Evolutionary conservation across 75 land plant species (phyloP).

Genomic region (Cupressus sempervirens): DNA sequence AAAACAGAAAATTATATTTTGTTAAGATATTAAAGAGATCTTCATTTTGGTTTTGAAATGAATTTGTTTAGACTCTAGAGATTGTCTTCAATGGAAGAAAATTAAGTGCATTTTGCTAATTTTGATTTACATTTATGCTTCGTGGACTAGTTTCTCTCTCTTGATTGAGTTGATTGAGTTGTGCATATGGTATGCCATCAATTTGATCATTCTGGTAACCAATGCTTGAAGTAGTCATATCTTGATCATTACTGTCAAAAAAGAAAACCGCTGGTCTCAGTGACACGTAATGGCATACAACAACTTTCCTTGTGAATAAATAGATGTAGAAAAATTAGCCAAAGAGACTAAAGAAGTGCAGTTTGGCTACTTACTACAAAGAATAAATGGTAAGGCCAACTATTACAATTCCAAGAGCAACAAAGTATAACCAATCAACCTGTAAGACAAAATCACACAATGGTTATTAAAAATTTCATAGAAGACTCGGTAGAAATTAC

Average conservation of each 20-base stretch:
- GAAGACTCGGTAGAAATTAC: neutral
- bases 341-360: neutral
- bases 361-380: constrained; percentile 19
- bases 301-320: neutral
- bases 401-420: constrained; percentile 56
- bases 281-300: neutral
- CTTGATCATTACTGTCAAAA: neutral
- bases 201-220: neutral
- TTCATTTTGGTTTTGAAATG: neutral
- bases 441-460: constrained; percentile 16
- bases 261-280: neutral
- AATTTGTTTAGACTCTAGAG: neutral
- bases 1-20: no score
- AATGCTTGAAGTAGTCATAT: neutral
- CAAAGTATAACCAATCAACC: constrained; percentile 75
- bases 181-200: constrained; percentile 5
- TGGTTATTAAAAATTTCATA: neutral
- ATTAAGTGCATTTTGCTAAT: neutral
- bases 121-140: neutral
- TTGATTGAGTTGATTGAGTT: neutral
- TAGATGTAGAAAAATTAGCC: neutral
- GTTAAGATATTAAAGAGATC: neutral
- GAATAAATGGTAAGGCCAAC: constrained; percentile 69
- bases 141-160: neutral
- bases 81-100: neutral